Percentiles rank a stretch among this genome's conserved stretches.
Conservation (phyloP, 83 land plant genomes). For the Diphasiastrum complanatum region DNA sequence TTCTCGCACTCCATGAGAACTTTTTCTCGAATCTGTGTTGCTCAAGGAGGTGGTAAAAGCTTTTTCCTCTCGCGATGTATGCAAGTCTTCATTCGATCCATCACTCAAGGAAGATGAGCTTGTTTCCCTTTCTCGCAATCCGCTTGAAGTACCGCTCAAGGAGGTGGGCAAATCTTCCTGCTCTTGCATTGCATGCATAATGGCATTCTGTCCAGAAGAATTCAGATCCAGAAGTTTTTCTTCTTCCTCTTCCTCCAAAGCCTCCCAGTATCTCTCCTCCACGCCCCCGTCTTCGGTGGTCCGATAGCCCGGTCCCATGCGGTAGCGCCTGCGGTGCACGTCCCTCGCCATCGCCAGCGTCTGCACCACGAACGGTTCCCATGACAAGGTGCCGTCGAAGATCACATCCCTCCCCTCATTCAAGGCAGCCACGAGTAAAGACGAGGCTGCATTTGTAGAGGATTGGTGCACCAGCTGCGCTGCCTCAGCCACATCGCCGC, state of each 20-base stretch:
- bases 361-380: slow-evolving; percentile 71
- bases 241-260: slow-evolving; percentile 33
- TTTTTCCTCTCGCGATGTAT: too few relatives aligned
- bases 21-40: too few relatives aligned
- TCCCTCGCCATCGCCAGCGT: slow-evolving; percentile 63
- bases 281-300: slow-evolving; percentile 46
- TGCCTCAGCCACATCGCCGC: slow-evolving; percentile 63
- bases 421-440: slow-evolving; percentile 64
- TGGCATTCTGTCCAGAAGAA: too few relatives aligned
- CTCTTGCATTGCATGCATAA: too few relatives aligned
- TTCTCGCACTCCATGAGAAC: too few relatives aligned
- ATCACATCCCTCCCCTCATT: slow-evolving; percentile 77
- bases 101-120: too few relatives aligned
- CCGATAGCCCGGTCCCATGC: slow-evolving; percentile 78
- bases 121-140: too few relatives aligned
- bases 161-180: too few relatives aligned
- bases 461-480: slow-evolving; percentile 74
- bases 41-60: too few relatives aligned
- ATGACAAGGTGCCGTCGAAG: slow-evolving; percentile 66
- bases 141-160: too few relatives aligned
- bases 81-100: too few relatives aligned
- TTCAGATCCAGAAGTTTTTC: too few relatives aligned
- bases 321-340: slow-evolving; percentile 50
- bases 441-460: slow-evolving; percentile 67
- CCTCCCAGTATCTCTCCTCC: slow-evolving; percentile 68